phyloP scores from a whole-genome alignment of 352 stramenopile species.

The Phytophthora rubi region DNA sequence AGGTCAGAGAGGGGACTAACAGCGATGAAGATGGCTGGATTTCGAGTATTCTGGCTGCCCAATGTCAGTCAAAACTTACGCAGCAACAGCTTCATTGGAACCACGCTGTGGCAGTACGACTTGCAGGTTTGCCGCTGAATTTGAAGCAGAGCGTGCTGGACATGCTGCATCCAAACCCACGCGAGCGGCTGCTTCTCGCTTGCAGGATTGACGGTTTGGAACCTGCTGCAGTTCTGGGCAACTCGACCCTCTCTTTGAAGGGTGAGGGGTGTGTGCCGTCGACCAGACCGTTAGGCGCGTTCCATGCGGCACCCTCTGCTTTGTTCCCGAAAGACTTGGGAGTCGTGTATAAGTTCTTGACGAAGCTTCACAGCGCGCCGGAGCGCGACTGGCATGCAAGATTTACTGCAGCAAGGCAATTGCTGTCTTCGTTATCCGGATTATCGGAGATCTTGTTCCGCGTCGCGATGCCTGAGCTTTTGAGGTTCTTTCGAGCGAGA shows the following conservation, averaged over 20 bases:
- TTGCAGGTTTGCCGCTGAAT: conserved; percentile 45
- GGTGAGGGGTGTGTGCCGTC: conserved; percentile 9
- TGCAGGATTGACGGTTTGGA: conserved; percentile 46
- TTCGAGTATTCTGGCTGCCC: conserved; percentile 23
- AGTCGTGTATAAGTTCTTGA: conserved; percentile 58
- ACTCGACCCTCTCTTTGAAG: conserved; percentile 3
- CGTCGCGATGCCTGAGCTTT: conserved; percentile 56
- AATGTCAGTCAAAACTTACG: conserved; percentile 3
- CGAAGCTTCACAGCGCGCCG: conserved; percentile 38
- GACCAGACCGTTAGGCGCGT: conserved; percentile 15
- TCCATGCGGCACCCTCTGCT: conserved; percentile 34
- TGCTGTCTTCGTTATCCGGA: conserved; percentile 46
- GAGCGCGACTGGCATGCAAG: conserved; percentile 50
- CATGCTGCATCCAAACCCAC: conserved; percentile 56
- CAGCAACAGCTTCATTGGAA: conserved; percentile 38
- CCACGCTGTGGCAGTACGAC: conserved; percentile 26
- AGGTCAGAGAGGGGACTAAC: not conserved
- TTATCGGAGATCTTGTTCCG: conserved; percentile 55
- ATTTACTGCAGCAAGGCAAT: conserved; percentile 38
- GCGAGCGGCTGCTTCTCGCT: conserved; percentile 39
- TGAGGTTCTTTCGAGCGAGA: conserved; percentile 57
- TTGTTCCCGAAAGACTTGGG: conserved; percentile 58
- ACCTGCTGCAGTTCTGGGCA: conserved; percentile 3
- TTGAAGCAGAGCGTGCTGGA: conserved; percentile 63
- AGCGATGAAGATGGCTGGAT: conserved; percentile 35